Evolutionary conservation across 1,284 basidiomycete genomes (phyloP), one percentile per base, ranked within the genome.

Genomic region (Ceratobasidium sp.): DNA sequence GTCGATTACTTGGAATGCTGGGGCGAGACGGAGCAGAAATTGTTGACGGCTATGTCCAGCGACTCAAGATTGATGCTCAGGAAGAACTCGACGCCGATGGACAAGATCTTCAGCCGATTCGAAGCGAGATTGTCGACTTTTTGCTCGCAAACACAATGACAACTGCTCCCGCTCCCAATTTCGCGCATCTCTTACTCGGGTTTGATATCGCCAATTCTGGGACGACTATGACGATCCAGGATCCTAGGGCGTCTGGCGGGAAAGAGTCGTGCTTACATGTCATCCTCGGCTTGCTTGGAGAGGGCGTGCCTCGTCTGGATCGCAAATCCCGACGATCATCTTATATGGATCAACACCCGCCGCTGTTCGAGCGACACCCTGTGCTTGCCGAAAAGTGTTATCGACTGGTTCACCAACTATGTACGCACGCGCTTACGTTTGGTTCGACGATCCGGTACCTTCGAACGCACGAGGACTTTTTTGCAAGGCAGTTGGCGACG

Each of bases 391-490:
- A 97, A 79, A 89, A 91, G 74, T 92, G 92, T 77, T 95, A 95
- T 77, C 87, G 87, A 52, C 85, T 98, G 52, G 82, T 99, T 14
- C 87, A 93, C 78, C 92, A 97, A 74, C 87, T 99, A 0, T 97
- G 94, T 81, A 85, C 90, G 6, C 93, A 97, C 79, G 87, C 92
- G 0, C 85, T 89, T 58, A 97, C 96, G 0, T 93, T 92, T 5
- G 88, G 90, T 30, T 87, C 92, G 45, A 91, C 91, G 12, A 90
- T 94, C 81, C 89, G 94, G 0, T 98, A 97, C 79, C 85, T 98
- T 50, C 90, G 95, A 48, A 93, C 92, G 2, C 86, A 91, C 26
- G 93, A 96, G 80, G 91, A 96, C 77, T 98, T 96, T 83, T 94
- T 97, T 76, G 88, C 89, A 1, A 86, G 90, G 6, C 96, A 98